phyloP scores from a whole-genome alignment of 1,284 basidiomycete genomes.

The Trichosporon asahii region DNA sequence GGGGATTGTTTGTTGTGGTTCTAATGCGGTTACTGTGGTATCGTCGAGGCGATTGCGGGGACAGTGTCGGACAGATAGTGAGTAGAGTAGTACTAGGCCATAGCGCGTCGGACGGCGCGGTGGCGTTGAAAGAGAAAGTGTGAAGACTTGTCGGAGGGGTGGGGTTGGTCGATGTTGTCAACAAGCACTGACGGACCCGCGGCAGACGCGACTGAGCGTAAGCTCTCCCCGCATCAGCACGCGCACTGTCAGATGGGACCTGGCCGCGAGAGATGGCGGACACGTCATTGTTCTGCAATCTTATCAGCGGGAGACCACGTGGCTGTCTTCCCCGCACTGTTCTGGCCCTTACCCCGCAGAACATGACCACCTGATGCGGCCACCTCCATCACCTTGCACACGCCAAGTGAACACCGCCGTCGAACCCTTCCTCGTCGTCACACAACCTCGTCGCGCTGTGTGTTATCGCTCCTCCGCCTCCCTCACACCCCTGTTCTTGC shows the following conservation, averaged over 20 bases:
- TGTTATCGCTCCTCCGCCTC: neutral
- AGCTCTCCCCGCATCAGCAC: conserved; percentile 3
- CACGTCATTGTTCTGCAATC: conserved; percentile 8
- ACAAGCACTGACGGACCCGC: conserved; percentile 5
- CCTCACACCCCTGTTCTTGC: neutral
- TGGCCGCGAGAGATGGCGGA: neutral
- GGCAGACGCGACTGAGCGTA: conserved; percentile 7
- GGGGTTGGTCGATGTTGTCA: neutral
- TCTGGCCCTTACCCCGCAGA: neutral
- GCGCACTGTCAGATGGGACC: neutral
- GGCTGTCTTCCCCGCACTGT: neutral
- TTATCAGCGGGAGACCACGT: neutral
- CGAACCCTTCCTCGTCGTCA: neutral
- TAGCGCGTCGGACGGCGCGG: neutral
- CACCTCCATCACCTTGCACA: neutral
- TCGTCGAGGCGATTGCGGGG: neutral
- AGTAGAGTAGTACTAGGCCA: neutral
- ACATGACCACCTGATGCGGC: neutral
- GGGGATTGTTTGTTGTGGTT: neutral
- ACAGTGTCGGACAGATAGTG: neutral
- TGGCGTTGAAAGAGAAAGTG: neutral
- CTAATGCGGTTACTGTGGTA: neutral
- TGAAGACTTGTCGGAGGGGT: neutral
- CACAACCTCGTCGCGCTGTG: neutral
- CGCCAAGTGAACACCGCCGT: neutral